Evolutionary conservation across 805 yeast species (phyloP), one percentile per base, ranked within the genome.

Genomic region (Schizosaccharomyces octosporus): DNA sequence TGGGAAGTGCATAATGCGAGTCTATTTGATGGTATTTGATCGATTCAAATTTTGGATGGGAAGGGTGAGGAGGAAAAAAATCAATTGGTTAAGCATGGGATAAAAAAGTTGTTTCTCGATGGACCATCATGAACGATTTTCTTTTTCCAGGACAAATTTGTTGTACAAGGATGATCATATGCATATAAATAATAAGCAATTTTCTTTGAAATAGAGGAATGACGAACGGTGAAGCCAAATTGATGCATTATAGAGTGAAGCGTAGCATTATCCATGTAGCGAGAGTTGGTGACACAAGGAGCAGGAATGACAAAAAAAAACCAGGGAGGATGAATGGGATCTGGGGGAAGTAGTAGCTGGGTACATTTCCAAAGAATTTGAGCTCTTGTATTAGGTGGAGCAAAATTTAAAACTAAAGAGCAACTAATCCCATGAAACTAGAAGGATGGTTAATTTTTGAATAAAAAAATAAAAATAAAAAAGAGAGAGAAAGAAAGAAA

Each of bases 351-450:
- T 48, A 89, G 72, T 67, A 86, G 89, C 32, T 72, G 62, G 3
- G 79, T 72, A 9, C 87, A 78, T 62, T 84, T 69, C 43, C 68
- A 67, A 64, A 88, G 72, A 97, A 90, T 90, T 4, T 77, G 78
- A 2, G 97, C 97, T 61, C 98, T 72, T 15, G 72, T 78, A 7
- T 66, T 67, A 0, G 89, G 80, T 0, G 80, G 79, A 0, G 95
- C 96, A 71, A 86, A 90, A 69, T 90, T 90, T 15, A 90, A 73
- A 48, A 90, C 98, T 62, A 90, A 70, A 0, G 95, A 87, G 64
- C 95, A 84, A 6, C 95, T 86, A 0, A 90, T 74, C 32, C 87
- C 67, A 64, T 83, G 77, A 68, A 82, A 89, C 62, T 36, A 36
- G 32, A 31, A 1, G 15, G 41, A 69, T 75, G 9, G 41, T 36